Base-by-base conservation (phyloP, 331 rosid genomes). In the Quercus tomentella region DNA sequence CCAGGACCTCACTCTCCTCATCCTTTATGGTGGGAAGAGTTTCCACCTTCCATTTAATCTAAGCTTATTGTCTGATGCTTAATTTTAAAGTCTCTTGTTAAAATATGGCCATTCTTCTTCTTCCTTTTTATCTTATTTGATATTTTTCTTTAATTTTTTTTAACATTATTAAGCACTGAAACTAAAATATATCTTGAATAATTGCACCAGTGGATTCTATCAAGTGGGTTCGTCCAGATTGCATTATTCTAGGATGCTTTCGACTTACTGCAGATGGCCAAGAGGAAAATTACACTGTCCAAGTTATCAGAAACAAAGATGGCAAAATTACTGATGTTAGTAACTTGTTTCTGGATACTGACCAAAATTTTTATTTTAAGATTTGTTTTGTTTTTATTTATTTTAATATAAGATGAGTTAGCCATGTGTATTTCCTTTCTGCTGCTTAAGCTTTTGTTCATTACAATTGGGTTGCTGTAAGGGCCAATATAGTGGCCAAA, bases 211-310 rank as follows among this genome's bases (percentile, higher is more conserved):
- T 95, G 86, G 99, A 95, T 90, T 89, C 90, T 74, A 85, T 95
- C 82, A 90, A 86, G 91, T 95, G 99, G 84, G 83, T 95, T 80
- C 97, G 96, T 70, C 79, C 89, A 58, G 94, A 95, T 87, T 89
- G 93, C 83, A 91, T 95, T 85, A 69, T 92, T 72, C 62, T 95
- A 60, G 99, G 99, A 88, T 93, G 96, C 85, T 85, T 95, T 84
- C 91, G 91, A 90, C 82, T 89, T 73, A 81, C 88, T 84, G 92
- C 80, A 62, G 93, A 87, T 61, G 97, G 93, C 33, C 76, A 79
- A 56, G 98, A 90, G 89, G 93, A 93, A 87, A 86, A 84, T 87
- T 95, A 95, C 87, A 80, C 86, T 73, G 83, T 94, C 82, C 97
- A 86, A 84, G 92, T 91, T 79, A 91, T 94, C 82, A 84, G 83